Percentiles rank a stretch among this genome's conserved stretches.
Conservation (phyloP, 2,329 filamentous ascomycete species). For the Fusarium lateritium region DNA sequence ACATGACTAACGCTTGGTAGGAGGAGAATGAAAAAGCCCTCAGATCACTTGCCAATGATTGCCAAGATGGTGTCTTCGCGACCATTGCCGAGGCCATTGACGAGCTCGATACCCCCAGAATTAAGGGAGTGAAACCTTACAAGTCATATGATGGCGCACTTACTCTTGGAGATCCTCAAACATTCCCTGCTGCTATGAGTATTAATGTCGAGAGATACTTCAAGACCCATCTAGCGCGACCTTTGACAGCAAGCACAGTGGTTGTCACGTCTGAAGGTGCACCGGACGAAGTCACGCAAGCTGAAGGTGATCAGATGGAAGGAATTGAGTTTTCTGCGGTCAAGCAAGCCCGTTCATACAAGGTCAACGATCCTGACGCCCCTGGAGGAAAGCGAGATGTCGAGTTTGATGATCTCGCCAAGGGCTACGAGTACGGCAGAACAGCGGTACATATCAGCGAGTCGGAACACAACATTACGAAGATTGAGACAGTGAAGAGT, state of each 20-base stretch:
- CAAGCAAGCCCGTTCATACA: slow-evolving; percentile 84
- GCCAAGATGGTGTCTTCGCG: slow-evolving; percentile 79
- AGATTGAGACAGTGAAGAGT: slow-evolving; percentile 80
- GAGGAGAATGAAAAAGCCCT: slow-evolving; percentile 79
- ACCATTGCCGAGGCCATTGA: slow-evolving; percentile 89
- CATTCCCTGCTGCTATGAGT: slow-evolving; percentile 80
- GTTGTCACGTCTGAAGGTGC: slow-evolving; percentile 69
- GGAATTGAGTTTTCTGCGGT: slow-evolving; percentile 76
- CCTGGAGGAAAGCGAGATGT: slow-evolving; percentile 87
- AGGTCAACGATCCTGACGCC: slow-evolving; percentile 80
- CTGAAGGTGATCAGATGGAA: slow-evolving; percentile 64
- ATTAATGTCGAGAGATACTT: slow-evolving; percentile 95
- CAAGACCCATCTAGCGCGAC: slow-evolving; percentile 82
- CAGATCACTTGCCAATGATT: slow-evolving; percentile 75
- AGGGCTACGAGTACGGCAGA: slow-evolving; percentile 93
- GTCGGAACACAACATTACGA: slow-evolving; percentile 90
- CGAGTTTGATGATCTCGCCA: slow-evolving; percentile 86
- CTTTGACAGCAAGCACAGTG: slow-evolving; percentile 84
- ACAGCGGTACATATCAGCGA: slow-evolving; percentile 92
- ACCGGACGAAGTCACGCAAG: slow-evolving; percentile 65
- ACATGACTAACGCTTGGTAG: slow-evolving; percentile 45
- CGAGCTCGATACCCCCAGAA: slow-evolving; percentile 81
- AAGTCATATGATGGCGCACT: slow-evolving; percentile 85
- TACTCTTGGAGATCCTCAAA: slow-evolving; percentile 82
- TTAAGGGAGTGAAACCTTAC: slow-evolving; percentile 83